These are phyloP conservation scores for Leccinellum albellum DNA, from an alignment of 768 basidiomycete species.

Conservation along the genomic window DNA sequence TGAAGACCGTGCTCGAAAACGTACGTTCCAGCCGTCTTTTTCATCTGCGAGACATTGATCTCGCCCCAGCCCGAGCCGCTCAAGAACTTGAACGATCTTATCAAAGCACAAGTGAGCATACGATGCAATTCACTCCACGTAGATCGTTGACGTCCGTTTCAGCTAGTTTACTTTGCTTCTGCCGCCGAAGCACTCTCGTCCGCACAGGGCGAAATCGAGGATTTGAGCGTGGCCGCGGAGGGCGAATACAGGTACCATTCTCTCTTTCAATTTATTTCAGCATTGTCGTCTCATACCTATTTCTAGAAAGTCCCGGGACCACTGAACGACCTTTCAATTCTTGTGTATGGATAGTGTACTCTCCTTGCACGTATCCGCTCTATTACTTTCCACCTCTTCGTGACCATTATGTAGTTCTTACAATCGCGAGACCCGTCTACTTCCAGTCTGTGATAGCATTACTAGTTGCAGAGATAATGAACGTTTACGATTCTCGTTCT, in stretches of 20 bases:
- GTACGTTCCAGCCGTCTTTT: slow-evolving; percentile 43
- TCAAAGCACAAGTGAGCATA: slow-evolving; percentile 73
- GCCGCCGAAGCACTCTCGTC: slow-evolving; percentile 79
- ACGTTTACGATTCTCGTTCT: background rate
- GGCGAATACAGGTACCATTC: slow-evolving; percentile 79
- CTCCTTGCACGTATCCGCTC: slow-evolving; percentile 1
- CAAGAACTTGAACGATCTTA: slow-evolving; percentile 88
- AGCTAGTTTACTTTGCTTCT: slow-evolving; percentile 69
- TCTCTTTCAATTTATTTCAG: background rate
- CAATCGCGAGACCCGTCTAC: slow-evolving; percentile 5
- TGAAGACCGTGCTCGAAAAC: slow-evolving; percentile 99
- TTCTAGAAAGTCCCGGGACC: slow-evolving; percentile 81
- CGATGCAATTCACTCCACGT: background rate
- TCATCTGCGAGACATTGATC: background rate
- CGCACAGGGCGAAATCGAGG: slow-evolving; percentile 90
- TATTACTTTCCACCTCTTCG: slow-evolving; percentile 7
- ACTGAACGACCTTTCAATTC: slow-evolving; percentile 43
- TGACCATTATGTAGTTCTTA: slow-evolving; percentile 8
- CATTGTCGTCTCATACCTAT: slow-evolving; percentile 1
- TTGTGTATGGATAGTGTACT: slow-evolving; percentile 9
- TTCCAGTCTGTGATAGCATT: background rate
- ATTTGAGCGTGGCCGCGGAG: slow-evolving; percentile 88
- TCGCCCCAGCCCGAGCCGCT: slow-evolving; percentile 81
- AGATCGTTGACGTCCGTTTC: slow-evolving; percentile 6
- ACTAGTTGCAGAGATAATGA: background rate